phyloP scores from a whole-genome alignment of 768 basidiomycete genomes.

The Daedaleopsis sinensis region DNA sequence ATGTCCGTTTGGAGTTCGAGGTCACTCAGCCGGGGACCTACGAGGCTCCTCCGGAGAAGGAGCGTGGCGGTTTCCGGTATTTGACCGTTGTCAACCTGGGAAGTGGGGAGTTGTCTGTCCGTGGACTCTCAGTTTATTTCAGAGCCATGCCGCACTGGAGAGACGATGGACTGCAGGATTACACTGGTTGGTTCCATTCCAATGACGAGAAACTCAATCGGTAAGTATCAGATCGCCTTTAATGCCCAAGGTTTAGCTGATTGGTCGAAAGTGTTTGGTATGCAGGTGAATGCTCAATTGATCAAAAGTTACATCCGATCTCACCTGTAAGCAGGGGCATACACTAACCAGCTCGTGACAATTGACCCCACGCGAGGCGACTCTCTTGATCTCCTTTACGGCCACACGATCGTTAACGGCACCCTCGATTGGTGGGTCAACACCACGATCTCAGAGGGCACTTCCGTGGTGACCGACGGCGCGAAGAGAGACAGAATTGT shows the following conservation, averaged over 20 bases:
- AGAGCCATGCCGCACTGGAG: constrained; percentile 20
- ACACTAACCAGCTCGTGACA: constrained; percentile 18
- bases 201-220: constrained; percentile 19
- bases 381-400: constrained; percentile 1
- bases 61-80: constrained; percentile 19
- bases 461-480: constrained; percentile 17
- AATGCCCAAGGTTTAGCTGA: too few relatives aligned
- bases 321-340: constrained; percentile 5
- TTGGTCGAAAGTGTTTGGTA: constrained; percentile 13
- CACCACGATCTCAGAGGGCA: constrained; percentile 19
- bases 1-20: constrained; percentile 14
- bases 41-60: constrained; percentile 9
- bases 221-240: neutral
- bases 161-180: constrained; percentile 9
- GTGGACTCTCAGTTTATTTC: constrained; percentile 18
- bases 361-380: constrained; percentile 18
- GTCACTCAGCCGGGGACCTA: constrained; percentile 5
- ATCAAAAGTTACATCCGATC: too few relatives aligned
- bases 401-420: neutral
- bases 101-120: neutral
- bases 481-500: constrained; percentile 20
- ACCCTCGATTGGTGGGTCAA: constrained; percentile 18
- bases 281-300: constrained; percentile 4
- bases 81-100: constrained; percentile 18
- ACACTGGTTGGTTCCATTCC: constrained; percentile 20